A percentile compares a stretch with the other conserved stretches of the same genome.
phyloP scores from a whole-genome alignment of 2,329 filamentous ascomycete species.

The Xenoacremonium recifei region DNA sequence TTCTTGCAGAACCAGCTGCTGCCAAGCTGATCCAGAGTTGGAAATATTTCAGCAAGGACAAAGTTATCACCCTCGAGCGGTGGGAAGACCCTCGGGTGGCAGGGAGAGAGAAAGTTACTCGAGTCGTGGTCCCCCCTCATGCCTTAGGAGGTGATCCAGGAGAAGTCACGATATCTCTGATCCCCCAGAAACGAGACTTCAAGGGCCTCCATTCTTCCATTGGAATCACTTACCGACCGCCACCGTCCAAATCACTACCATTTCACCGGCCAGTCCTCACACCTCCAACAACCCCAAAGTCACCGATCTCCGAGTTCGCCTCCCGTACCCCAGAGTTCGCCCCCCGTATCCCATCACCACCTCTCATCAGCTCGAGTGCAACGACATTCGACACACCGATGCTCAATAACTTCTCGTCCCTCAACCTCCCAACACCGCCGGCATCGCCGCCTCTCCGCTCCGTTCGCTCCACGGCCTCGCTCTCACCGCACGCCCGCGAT shows the following conservation, averaged over 20 bases:
- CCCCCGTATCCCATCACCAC: conserved; percentile 9
- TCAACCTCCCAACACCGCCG: conserved; percentile 35
- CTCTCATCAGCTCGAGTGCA: conserved; percentile 6
- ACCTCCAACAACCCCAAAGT: conserved; percentile 12
- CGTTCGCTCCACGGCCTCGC: conserved; percentile 34
- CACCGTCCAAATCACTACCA: conserved; percentile 30
- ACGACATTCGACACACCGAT: conserved; percentile 1
- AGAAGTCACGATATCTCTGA: conserved; percentile 69
- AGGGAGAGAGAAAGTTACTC: conserved; percentile 33
- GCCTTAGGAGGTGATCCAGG: conserved; percentile 54
- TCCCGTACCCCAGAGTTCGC: conserved; percentile 6
- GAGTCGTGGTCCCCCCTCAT: conserved; percentile 54
- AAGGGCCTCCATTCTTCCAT: conserved; percentile 64
- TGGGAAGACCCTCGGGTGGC: conserved; percentile 43
- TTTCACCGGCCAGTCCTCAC: conserved; percentile 16
- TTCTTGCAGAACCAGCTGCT: conserved; percentile 64
- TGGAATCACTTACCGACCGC: conserved; percentile 69
- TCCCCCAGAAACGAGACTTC: conserved; percentile 59
- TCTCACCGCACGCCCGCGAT: conserved; percentile 33
- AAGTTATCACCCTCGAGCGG: conserved; percentile 42
- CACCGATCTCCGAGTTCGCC: conserved; percentile 1
- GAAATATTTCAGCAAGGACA: conserved; percentile 62
- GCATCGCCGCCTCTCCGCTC: conserved; percentile 35
- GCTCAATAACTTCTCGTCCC: conserved; percentile 10
- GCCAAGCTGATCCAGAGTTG: conserved; percentile 65